These are phyloP conservation scores for Nyssa sinensis DNA, from an alignment of 148 eudicot genomes.

Conservation along the genomic window DNA sequence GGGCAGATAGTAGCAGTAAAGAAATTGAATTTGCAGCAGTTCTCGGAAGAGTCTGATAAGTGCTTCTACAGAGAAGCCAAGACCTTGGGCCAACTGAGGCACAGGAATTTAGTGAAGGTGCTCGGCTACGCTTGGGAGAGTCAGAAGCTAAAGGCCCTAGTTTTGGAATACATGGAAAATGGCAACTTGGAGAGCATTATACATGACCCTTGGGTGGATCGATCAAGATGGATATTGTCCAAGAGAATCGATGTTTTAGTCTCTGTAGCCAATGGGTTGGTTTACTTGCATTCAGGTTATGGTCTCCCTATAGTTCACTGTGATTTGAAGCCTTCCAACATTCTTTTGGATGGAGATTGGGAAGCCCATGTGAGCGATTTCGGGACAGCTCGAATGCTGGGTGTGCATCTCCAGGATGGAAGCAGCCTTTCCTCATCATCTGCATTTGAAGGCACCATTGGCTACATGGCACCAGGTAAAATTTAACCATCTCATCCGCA, in stretches of 20 bases:
- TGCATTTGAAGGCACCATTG: constrained; percentile 82
- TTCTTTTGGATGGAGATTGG: constrained; percentile 67
- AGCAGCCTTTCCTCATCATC: constrained; percentile 46
- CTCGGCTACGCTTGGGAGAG: constrained; percentile 97
- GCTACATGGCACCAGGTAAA: constrained; percentile 96
- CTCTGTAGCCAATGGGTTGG: constrained; percentile 65
- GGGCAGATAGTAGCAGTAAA: constrained; percentile 65
- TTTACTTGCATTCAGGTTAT: constrained; percentile 80
- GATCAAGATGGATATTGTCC: constrained; percentile 47
- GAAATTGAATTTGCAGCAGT: constrained; percentile 60
- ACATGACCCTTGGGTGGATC: constrained; percentile 43
- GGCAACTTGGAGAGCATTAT: constrained; percentile 74
- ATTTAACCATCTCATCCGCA: neutral
- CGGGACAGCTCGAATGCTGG: constrained; percentile 87
- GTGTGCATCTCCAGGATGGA: constrained; percentile 49
- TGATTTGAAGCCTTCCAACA: constrained; percentile 91
- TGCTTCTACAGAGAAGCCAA: constrained; percentile 71
- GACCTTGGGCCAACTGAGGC: constrained; percentile 62
- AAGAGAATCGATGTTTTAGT: constrained; percentile 52
- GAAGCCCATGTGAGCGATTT: constrained; percentile 88
- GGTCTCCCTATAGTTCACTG: constrained; percentile 82
- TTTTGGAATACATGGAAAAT: constrained; percentile 84
- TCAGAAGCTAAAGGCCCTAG: constrained; percentile 66
- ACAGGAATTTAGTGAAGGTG: constrained; percentile 81
- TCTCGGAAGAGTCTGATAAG: constrained; percentile 68